These are phyloP conservation scores for Chlorella sorokiniana DNA, from an alignment of 139 green algal species.

Conservation along the genomic window DNA sequence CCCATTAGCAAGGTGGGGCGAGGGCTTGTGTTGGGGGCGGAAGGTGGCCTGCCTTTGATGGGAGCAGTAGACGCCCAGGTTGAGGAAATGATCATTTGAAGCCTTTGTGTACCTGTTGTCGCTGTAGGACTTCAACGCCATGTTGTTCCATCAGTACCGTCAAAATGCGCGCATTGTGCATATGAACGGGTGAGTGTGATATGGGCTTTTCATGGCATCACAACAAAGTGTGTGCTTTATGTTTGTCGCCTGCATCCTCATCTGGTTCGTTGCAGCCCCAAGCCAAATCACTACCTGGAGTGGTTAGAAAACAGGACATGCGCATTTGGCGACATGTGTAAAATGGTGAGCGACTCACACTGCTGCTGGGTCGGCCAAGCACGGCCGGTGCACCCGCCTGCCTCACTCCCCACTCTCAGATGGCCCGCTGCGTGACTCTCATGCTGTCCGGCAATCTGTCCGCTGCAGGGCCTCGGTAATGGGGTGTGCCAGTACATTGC, in stretches of 20 bases:
- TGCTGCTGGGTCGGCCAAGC: neutral
- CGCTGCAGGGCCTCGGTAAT: neutral
- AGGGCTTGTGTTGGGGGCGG: too few species aligned
- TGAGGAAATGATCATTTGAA: too few species aligned
- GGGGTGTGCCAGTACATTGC: neutral
- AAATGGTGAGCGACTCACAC: neutral
- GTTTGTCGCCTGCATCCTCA: neutral
- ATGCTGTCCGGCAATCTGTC: neutral
- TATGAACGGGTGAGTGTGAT: constrained; percentile 6
- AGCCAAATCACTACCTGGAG: constrained; percentile 22
- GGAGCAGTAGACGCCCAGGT: too few species aligned
- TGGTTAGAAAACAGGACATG: neutral
- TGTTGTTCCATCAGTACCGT: neutral
- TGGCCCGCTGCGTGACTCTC: neutral
- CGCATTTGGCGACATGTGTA: constrained; percentile 13
- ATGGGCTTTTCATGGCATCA: neutral
- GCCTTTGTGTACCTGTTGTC: too few species aligned
- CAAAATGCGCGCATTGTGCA: constrained; percentile 16
- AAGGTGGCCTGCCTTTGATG: too few species aligned
- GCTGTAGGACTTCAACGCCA: constrained; percentile 10
- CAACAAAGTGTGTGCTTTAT: neutral
- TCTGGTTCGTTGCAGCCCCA: neutral
- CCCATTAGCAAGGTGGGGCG: constrained; percentile 14
- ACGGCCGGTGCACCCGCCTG: neutral
- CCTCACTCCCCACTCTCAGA: too few species aligned